Evolutionary conservation across 208 protist genomes (phyloP).

Genomic region (Leishmania major): DNA sequence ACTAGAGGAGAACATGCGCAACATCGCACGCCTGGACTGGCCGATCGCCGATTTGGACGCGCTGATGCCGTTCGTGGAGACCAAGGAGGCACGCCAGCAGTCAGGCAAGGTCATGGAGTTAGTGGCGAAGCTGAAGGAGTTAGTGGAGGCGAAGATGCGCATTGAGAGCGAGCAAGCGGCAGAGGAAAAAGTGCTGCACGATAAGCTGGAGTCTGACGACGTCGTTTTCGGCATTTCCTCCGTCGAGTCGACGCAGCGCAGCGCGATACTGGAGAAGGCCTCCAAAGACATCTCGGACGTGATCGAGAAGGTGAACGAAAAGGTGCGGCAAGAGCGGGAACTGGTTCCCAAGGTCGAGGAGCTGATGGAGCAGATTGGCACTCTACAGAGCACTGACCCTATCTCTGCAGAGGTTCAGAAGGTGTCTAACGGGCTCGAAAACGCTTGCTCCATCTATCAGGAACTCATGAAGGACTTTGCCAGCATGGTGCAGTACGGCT

Average conservation of each 20-base stretch:
- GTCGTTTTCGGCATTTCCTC: constrained; percentile 70
- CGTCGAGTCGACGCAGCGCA: constrained; percentile 53
- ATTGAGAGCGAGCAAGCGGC: constrained; percentile 44
- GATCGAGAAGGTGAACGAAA: constrained; percentile 60
- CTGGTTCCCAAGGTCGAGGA: constrained; percentile 52
- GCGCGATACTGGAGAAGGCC: constrained; percentile 50
- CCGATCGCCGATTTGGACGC: constrained; percentile 73
- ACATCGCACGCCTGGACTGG: constrained; percentile 77
- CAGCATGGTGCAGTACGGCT: constrained; percentile 45
- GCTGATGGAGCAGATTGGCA: constrained; percentile 51
- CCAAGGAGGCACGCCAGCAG: constrained; percentile 65
- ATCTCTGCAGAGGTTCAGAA: constrained; percentile 70
- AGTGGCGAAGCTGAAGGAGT: constrained; percentile 52
- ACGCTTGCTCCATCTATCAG: constrained; percentile 55
- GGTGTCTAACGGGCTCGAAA: constrained; percentile 76
- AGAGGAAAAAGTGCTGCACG: constrained; percentile 47
- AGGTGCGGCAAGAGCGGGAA: constrained; percentile 40
- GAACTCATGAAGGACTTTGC: constrained; percentile 62
- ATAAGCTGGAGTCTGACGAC: constrained; percentile 75
- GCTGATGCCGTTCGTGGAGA: constrained; percentile 82
- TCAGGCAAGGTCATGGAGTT: constrained; percentile 54
- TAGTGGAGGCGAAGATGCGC: constrained; percentile 44
- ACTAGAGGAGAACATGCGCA: constrained; percentile 52
- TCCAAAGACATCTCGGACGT: constrained; percentile 60
- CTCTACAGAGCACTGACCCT: constrained; percentile 78